These are phyloP conservation scores for Crucihimalaya himalaica DNA, from an alignment of 345 rosid genomes.

Conservation along the genomic window DNA sequence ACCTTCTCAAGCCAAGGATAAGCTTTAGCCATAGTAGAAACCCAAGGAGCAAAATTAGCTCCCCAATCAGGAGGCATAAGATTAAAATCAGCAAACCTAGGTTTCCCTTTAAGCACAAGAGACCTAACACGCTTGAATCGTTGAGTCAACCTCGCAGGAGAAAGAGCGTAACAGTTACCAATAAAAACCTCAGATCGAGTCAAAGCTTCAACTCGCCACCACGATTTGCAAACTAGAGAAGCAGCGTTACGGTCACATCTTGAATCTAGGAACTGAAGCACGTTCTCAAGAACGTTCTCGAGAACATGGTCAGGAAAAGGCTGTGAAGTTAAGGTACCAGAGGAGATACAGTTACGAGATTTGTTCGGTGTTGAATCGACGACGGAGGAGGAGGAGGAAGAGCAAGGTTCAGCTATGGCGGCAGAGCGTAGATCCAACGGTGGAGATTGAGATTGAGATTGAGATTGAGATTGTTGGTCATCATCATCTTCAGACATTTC, in stretches of 20 bases:
- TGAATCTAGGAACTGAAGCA: slow-evolving; percentile 72
- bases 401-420: slow-evolving; percentile 26
- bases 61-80: slow-evolving; percentile 90
- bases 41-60: slow-evolving; percentile 77
- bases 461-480: slow-evolving; percentile 23
- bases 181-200: slow-evolving; percentile 83
- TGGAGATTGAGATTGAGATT: slow-evolving; percentile 38
- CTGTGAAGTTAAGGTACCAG: not conserved
- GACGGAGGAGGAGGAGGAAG: slow-evolving; percentile 11
- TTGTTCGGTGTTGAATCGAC: slow-evolving; percentile 31
- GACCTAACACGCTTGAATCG: slow-evolving; percentile 67
- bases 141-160: slow-evolving; percentile 58
- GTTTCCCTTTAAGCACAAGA: slow-evolving; percentile 74
- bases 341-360: slow-evolving; percentile 37
- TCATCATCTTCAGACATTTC: slow-evolving; percentile 73
- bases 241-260: slow-evolving; percentile 82
- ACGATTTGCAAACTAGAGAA: slow-evolving; percentile 83
- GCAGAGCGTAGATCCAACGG: slow-evolving; percentile 48
- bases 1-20: slow-evolving; percentile 89
- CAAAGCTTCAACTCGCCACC: slow-evolving; percentile 76
- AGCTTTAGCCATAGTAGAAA: slow-evolving; percentile 51
- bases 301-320: slow-evolving; percentile 66
- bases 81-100: slow-evolving; percentile 90
- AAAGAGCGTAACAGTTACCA: slow-evolving; percentile 83
- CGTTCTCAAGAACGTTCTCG: slow-evolving; percentile 86